Evolutionary conservation across 2,329 filamentous ascomycete species (phyloP).

Genomic region (Alternaria sp.): DNA sequence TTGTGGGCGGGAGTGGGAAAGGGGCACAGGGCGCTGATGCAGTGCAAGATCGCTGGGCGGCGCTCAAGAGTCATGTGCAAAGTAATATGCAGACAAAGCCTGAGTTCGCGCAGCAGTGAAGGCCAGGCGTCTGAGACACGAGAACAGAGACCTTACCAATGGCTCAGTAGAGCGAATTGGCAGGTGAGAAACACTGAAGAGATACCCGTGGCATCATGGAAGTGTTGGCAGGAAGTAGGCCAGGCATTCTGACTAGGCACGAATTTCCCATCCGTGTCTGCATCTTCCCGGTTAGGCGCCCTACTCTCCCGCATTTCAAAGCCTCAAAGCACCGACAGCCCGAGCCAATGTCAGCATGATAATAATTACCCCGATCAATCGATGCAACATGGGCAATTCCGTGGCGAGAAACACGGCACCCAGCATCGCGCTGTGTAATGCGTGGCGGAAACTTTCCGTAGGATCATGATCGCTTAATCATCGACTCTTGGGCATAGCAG

Average conservation of each 20-base stretch:
- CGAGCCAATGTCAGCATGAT: neutral
- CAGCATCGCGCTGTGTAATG: neutral
- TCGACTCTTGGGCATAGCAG: neutral
- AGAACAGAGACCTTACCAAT: neutral
- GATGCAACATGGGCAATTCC: rapidly evolving
- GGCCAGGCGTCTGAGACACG: neutral
- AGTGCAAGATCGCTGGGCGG: conserved; percentile 69
- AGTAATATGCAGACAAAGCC: conserved; percentile 88
- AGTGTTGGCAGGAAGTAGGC: too few relatives aligned
- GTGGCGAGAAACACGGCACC: neutral
- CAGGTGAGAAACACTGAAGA: neutral
- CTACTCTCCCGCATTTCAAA: neutral
- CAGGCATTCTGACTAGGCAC: too few relatives aligned
- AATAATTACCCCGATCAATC: neutral
- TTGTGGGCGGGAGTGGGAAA: conserved; percentile 55
- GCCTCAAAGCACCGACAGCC: neutral
- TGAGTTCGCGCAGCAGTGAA: conserved; percentile 62
- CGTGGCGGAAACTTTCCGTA: neutral
- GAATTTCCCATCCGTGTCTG: neutral
- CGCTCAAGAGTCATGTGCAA: conserved; percentile 81
- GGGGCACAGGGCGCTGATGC: conserved; percentile 19
- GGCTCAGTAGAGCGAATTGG: neutral
- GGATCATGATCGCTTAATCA: neutral
- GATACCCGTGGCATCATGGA: too few relatives aligned
- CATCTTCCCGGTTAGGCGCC: neutral